These are phyloP conservation scores for Lentinula sp. DNA, from an alignment of 768 basidiomycete genomes.

Conservation along the genomic window DNA sequence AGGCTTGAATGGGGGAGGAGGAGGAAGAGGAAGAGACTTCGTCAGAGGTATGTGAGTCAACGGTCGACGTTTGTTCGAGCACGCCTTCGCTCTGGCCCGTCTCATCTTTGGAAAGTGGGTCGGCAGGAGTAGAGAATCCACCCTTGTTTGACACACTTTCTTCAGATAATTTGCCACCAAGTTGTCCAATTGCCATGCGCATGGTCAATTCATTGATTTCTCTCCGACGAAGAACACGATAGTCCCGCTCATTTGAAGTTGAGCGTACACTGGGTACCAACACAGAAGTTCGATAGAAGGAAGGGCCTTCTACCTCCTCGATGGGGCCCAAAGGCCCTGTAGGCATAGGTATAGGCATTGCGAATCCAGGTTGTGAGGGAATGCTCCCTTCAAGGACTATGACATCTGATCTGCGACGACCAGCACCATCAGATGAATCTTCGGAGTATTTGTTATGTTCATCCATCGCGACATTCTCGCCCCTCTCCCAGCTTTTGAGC, in stretches of 20 bases:
- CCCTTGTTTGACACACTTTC: slow-evolving; percentile 21
- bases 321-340: slow-evolving; percentile 8
- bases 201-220: slow-evolving; percentile 79
- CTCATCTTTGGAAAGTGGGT: background rate
- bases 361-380: slow-evolving; percentile 23
- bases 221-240: slow-evolving; percentile 54
- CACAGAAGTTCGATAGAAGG: slow-evolving; percentile 64
- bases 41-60: background rate
- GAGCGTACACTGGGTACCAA: slow-evolving; percentile 62
- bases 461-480: slow-evolving; percentile 49
- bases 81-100: background rate
- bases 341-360: slow-evolving; percentile 19
- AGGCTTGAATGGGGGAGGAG: background rate
- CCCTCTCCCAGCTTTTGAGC: slow-evolving; percentile 68
- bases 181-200: slow-evolving; percentile 74
- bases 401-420: slow-evolving; percentile 32
- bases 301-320: slow-evolving; percentile 13
- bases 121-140: slow-evolving; percentile 11
- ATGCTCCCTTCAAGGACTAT: slow-evolving; percentile 42
- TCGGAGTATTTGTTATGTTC: slow-evolving; percentile 57
- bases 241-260: slow-evolving; percentile 42
- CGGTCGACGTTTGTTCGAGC: background rate
- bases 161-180: slow-evolving; percentile 60
- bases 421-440: slow-evolving; percentile 18
- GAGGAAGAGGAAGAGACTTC: background rate